A percentile compares a stretch with the other conserved stretches of the same genome.
phyloP scores from a whole-genome alignment of 1,284 basidiomycete species.

The Tremellales sp. region DNA sequence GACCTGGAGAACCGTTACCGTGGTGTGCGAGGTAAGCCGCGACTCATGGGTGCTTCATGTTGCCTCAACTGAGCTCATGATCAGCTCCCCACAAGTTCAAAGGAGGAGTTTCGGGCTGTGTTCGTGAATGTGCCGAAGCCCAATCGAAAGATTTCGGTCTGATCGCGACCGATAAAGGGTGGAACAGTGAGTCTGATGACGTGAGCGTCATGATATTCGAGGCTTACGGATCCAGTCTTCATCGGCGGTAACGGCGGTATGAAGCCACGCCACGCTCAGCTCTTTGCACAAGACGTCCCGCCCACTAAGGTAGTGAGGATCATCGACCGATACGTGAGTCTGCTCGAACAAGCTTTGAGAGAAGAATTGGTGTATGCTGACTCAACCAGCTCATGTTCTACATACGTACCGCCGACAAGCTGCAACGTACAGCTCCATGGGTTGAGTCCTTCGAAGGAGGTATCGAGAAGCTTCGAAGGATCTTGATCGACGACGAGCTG shows the following conservation, averaged over 20 bases:
- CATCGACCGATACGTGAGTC: constrained; percentile 59
- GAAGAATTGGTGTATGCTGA: neutral
- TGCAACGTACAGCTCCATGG: constrained; percentile 71
- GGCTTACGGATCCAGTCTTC: constrained; percentile 52
- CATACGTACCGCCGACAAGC: constrained; percentile 65
- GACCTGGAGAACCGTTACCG: constrained; percentile 70
- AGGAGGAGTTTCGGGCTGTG: constrained; percentile 71
- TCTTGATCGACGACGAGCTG: constrained; percentile 69
- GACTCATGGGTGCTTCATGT: neutral
- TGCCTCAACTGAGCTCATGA: neutral
- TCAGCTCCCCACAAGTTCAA: constrained; percentile 69
- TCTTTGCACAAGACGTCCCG: constrained; percentile 59
- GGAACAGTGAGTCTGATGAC: constrained; percentile 58
- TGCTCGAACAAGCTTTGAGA: neutral
- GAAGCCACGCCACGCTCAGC: constrained; percentile 58
- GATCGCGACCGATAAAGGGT: constrained; percentile 72
- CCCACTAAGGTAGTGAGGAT: constrained; percentile 61
- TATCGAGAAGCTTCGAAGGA: constrained; percentile 62
- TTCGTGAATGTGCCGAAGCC: constrained; percentile 71
- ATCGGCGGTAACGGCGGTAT: constrained; percentile 71
- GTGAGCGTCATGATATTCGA: neutral
- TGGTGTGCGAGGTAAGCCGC: constrained; percentile 53
- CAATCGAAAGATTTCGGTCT: constrained; percentile 72
- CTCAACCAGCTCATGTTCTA: constrained; percentile 58
- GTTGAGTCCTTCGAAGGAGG: constrained; percentile 68